phyloP scores from a whole-genome alignment of 495 filamentous ascomycete genomes.

The Hyaloscypha finlandica region DNA sequence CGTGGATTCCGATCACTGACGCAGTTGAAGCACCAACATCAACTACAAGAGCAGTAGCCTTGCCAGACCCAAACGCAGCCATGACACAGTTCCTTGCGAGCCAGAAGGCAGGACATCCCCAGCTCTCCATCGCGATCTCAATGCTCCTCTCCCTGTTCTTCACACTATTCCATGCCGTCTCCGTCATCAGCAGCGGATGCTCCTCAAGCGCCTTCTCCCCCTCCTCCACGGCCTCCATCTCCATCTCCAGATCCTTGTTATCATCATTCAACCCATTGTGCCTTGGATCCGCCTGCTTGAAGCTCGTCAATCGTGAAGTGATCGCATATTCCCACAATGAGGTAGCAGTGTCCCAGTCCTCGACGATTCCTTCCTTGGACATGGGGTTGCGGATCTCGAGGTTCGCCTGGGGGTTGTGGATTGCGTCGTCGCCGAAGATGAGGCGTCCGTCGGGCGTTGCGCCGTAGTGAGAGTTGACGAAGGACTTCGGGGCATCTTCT shows the following conservation, averaged over 20 bases:
- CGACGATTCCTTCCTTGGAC: conserved; percentile 84
- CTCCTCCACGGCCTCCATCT: conserved; percentile 67
- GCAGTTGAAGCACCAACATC: conserved; percentile 91
- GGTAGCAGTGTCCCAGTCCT: conserved; percentile 93
- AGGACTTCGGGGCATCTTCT: conserved; percentile 93
- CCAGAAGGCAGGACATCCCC: conserved; percentile 93
- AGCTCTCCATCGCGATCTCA: conserved; percentile 94
- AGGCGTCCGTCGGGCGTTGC: conserved; percentile 50
- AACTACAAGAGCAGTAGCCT: conserved; percentile 86
- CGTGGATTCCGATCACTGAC: conserved; percentile 88
- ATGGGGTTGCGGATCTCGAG: conserved; percentile 89
- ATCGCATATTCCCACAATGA: conserved; percentile 88
- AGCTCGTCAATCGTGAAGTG: conserved; percentile 73
- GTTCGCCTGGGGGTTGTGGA: conserved; percentile 71
- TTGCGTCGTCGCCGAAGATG: conserved; percentile 85
- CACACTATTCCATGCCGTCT: conserved; percentile 85
- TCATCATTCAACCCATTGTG: conserved; percentile 73
- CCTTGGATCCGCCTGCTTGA: conserved; percentile 62
- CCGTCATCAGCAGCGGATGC: conserved; percentile 90
- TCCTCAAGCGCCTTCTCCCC: conserved; percentile 81
- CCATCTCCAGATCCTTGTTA: conserved; percentile 58
- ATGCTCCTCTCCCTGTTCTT: conserved; percentile 90
- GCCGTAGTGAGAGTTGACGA: conserved; percentile 81
- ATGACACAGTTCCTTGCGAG: conserved; percentile 62
- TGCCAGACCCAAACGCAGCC: conserved; percentile 81